Evolutionary conservation across 768 basidiomycete genomes (phyloP).

Genomic region (Sutorius australiensis): DNA sequence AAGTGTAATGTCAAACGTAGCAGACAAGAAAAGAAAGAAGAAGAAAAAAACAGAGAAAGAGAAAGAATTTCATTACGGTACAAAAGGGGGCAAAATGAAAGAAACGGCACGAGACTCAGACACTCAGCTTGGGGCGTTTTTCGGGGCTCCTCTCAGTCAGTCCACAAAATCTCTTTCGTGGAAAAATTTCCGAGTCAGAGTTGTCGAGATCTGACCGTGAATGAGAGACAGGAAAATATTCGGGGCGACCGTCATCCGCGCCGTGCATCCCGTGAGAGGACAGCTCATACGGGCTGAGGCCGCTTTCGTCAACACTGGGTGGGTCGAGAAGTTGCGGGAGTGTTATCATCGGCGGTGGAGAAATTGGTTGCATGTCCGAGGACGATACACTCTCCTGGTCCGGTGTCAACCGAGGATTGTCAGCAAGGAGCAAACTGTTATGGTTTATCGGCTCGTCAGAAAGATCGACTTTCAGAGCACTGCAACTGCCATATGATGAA

Average conservation of each 20-base stretch:
- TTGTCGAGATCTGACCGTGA: slow-evolving; percentile 33
- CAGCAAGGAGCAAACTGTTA: slow-evolving; percentile 22
- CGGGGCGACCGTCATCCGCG: slow-evolving; percentile 25
- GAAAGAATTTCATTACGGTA: background rate
- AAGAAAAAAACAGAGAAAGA: background rate
- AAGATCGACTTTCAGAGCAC: slow-evolving; percentile 22
- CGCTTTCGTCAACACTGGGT: slow-evolving; percentile 20
- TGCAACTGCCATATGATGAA: slow-evolving; percentile 32
- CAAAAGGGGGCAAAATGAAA: slow-evolving; percentile 3
- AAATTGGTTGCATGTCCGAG: slow-evolving; percentile 32
- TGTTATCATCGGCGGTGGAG: slow-evolving; percentile 28
- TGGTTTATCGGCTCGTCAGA: slow-evolving; percentile 20
- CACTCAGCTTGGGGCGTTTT: slow-evolving; percentile 28
- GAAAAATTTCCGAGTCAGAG: slow-evolving; percentile 25
- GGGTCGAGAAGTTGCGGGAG: slow-evolving; percentile 28
- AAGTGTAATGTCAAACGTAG: slow-evolving; percentile 15
- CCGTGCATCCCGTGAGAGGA: slow-evolving; percentile 16
- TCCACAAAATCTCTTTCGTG: slow-evolving; percentile 23
- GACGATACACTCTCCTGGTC: slow-evolving; percentile 32
- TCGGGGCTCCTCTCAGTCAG: slow-evolving; percentile 20
- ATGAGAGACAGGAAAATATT: slow-evolving; percentile 35
- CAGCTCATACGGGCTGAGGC: slow-evolving; percentile 27
- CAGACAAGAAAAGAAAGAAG: background rate
- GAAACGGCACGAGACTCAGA: slow-evolving; percentile 16
- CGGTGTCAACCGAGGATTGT: slow-evolving; percentile 32